These are phyloP conservation scores for Gossypium trilobum DNA, from an alignment of 441 rosid species.

Conservation along the genomic window DNA sequence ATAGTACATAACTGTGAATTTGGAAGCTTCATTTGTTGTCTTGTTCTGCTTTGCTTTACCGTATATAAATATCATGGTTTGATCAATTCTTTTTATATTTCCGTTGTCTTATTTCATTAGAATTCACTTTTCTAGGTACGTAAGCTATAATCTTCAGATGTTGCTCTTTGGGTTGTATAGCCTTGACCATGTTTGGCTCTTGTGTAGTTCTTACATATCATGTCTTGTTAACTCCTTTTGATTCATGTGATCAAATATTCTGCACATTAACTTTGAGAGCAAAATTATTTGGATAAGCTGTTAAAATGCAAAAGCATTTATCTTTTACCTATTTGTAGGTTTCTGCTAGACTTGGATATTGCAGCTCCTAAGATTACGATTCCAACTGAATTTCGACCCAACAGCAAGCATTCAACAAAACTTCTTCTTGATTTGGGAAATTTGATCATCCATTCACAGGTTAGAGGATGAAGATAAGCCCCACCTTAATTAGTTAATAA, in stretches of 20 bases:
- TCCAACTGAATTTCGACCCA: slow-evolving; percentile 84
- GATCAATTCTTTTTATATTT: slow-evolving; percentile 3
- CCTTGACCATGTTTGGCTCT: slow-evolving; percentile 4
- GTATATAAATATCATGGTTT: neutral
- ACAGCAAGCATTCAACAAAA: slow-evolving; percentile 62
- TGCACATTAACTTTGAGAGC: neutral
- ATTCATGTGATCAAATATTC: neutral
- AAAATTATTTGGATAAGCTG: neutral
- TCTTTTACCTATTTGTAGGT: slow-evolving; percentile 44
- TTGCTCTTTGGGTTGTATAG: neutral
- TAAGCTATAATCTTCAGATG: neutral
- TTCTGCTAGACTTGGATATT: slow-evolving; percentile 89
- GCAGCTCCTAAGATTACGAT: slow-evolving; percentile 98
- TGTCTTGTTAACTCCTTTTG: neutral
- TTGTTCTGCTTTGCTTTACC: neutral
- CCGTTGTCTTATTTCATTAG: neutral
- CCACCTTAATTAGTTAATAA: slow-evolving; percentile 8
- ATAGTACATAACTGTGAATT: neutral
- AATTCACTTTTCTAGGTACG: neutral
- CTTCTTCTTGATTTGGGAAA: slow-evolving; percentile 96
- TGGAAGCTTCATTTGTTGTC: slow-evolving; percentile 5
- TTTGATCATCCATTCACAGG: slow-evolving; percentile 83
- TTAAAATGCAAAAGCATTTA: neutral
- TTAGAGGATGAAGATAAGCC: slow-evolving; percentile 21
- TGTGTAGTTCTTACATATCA: neutral